Conservation (phyloP, 495 filamentous ascomycete genomes). For the Aspergillus heteromorphus region DNA sequence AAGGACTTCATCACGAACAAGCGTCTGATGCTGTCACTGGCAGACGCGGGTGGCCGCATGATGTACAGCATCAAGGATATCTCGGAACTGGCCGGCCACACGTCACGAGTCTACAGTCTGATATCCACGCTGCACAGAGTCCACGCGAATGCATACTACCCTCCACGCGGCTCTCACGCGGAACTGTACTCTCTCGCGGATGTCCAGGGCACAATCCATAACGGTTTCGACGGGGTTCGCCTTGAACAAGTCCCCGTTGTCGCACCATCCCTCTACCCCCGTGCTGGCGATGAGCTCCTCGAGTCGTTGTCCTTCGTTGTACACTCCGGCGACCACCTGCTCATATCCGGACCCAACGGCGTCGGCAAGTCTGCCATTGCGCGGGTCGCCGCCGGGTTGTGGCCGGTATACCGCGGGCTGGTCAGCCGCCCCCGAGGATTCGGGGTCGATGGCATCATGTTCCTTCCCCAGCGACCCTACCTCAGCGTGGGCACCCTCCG, state of each 20-base stretch:
- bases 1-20: constrained; percentile 99
- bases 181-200: constrained; percentile 86
- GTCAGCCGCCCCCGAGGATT: constrained; percentile 76
- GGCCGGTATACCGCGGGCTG: constrained; percentile 91
- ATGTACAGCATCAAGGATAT: constrained; percentile 99
- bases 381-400: constrained; percentile 85
- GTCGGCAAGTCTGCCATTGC: constrained; percentile 90
- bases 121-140: constrained; percentile 92
- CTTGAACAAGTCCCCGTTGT: constrained; percentile 92
- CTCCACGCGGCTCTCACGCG: constrained; percentile 57
- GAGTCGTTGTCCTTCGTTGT: constrained; percentile 84
- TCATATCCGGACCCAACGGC: constrained; percentile 94
- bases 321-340: constrained; percentile 81
- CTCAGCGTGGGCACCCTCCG: constrained; percentile 90
- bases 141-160: constrained; percentile 81
- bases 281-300: constrained; percentile 85
- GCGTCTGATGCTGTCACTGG: constrained; percentile 93
- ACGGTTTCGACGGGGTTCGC: constrained; percentile 89
- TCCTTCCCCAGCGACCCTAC: constrained; percentile 92
- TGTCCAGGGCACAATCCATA: constrained; percentile 86
- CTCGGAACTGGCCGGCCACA: constrained; percentile 93
- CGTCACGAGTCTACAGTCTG: constrained; percentile 89
- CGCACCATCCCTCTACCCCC: constrained; percentile 70
- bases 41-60: constrained; percentile 93
- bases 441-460: constrained; percentile 93